Conservation (phyloP, 768 basidiomycete species). For the Tricholoma matsutake region DNA sequence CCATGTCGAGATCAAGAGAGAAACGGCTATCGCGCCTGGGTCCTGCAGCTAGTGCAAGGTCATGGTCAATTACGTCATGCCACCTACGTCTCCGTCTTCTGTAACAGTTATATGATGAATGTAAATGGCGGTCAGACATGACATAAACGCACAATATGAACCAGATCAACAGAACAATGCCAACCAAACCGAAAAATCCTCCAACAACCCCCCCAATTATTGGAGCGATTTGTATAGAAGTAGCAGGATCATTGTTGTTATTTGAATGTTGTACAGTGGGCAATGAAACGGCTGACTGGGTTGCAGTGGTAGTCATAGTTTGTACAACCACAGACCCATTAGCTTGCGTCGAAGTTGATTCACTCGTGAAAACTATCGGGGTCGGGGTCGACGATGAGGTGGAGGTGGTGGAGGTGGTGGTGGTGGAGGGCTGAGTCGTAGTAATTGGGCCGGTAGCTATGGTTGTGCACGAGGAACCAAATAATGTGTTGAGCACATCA, state of each 20-base stretch:
- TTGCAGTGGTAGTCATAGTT: constrained; percentile 35
- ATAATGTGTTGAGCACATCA: constrained; percentile 38
- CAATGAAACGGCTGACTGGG: constrained; percentile 29
- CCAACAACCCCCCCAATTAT: constrained; percentile 55
- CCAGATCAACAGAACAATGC: constrained; percentile 44
- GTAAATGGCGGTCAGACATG: constrained; percentile 2
- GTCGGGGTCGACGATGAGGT: constrained; percentile 24
- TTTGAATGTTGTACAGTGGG: constrained; percentile 15
- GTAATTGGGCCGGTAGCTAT: constrained; percentile 11
- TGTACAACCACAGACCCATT: constrained; percentile 40
- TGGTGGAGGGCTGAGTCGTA: constrained; percentile 4
- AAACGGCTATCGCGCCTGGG: constrained; percentile 24
- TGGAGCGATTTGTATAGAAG: constrained; percentile 35
- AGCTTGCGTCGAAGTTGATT: constrained; percentile 34
- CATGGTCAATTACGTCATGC: constrained; percentile 48
- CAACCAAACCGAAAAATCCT: constrained; percentile 50
- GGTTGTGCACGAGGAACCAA: constrained; percentile 34
- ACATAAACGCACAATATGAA: constrained; percentile 42
- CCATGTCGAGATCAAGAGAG: constrained; percentile 31
- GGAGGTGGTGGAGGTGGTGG: not conserved
- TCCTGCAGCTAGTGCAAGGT: constrained; percentile 16
- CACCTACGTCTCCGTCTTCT: constrained; percentile 46
- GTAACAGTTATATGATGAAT: constrained; percentile 8
- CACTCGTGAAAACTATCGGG: constrained; percentile 28
- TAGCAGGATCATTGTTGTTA: constrained; percentile 5